Percentiles rank a stretch among this genome's conserved stretches.
Conservation (phyloP, 352 stramenopile species). For the Globisporangium apiculatum region DNA sequence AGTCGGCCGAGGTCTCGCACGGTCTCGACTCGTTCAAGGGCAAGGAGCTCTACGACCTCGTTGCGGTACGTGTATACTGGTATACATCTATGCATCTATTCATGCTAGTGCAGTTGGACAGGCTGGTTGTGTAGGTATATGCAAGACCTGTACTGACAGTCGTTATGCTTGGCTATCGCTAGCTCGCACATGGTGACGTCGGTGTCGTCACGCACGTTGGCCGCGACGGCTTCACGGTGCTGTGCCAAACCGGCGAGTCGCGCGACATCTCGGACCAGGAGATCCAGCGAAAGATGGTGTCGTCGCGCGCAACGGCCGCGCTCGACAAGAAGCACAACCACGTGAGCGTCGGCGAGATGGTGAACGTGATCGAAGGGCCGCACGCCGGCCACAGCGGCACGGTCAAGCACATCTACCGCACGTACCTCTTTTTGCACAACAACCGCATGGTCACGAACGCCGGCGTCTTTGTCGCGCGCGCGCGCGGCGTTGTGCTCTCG, state of each 20-base stretch:
- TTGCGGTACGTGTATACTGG: constrained; percentile 39
- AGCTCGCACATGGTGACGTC: constrained; percentile 82
- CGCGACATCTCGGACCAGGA: constrained; percentile 84
- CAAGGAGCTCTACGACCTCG: constrained; percentile 87
- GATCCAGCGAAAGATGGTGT: constrained; percentile 86
- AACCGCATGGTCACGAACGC: constrained; percentile 86
- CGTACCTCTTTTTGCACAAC: constrained; percentile 88
- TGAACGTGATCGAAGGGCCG: constrained; percentile 82
- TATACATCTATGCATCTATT: too few species aligned
- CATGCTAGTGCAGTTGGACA: too few species aligned
- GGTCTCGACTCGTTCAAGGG: constrained; percentile 86
- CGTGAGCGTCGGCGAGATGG: constrained; percentile 86
- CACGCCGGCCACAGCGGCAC: constrained; percentile 83
- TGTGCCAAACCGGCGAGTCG: constrained; percentile 82
- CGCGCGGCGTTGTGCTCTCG: constrained; percentile 73
- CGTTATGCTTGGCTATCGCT: background rate
- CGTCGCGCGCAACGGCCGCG: constrained; percentile 67
- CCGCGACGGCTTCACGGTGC: constrained; percentile 79
- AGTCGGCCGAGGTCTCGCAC: constrained; percentile 86
- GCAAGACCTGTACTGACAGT: too few species aligned
- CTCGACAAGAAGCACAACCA: constrained; percentile 89
- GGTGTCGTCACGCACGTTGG: constrained; percentile 90
- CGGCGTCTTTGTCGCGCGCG: constrained; percentile 85
- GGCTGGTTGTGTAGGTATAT: too few species aligned
- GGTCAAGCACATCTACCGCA: constrained; percentile 89